Percentiles rank a stretch among this genome's conserved stretches.
Conservation (phyloP, 2,329 filamentous ascomycete species). For the Beauveria bassiana region DNA sequence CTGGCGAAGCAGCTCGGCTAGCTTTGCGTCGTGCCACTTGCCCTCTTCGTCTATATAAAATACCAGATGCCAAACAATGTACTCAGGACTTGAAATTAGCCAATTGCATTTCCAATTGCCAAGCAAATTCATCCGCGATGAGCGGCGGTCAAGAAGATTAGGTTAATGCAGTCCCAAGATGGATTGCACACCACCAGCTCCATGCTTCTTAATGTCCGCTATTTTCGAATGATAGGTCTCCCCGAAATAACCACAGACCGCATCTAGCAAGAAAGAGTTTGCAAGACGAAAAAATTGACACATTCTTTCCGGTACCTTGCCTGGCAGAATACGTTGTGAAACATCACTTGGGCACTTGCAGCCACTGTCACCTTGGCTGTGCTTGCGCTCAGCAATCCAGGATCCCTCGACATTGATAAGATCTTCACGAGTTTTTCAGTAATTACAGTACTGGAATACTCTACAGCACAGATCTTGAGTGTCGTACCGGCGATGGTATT, state of each 20-base stretch:
- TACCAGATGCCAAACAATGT: background rate
- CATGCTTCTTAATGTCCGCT: conserved; percentile 30
- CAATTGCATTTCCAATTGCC: conserved; percentile 12
- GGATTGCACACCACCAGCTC: conserved; percentile 15
- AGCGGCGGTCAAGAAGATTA: conserved; percentile 14
- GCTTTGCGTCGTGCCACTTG: conserved; percentile 14
- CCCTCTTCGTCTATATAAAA: conserved; percentile 14
- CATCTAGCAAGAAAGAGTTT: conserved; percentile 26
- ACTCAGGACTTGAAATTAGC: background rate
- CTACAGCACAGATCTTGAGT: conserved; percentile 13
- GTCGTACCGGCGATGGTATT: conserved; percentile 13
- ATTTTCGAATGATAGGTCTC: conserved; percentile 33
- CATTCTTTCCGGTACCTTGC: conserved; percentile 13
- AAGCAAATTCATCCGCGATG: conserved; percentile 14
- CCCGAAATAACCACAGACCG: conserved; percentile 22
- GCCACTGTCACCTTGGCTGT: conserved; percentile 13
- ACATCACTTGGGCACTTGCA: conserved; percentile 15
- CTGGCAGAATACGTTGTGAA: conserved; percentile 16
- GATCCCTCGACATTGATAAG: conserved; percentile 8
- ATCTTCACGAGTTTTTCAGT: conserved; percentile 18
- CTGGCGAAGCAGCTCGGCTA: conserved; percentile 17
- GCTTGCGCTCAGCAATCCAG: background rate
- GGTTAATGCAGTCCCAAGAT: conserved; percentile 15
- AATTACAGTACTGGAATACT: conserved; percentile 16
- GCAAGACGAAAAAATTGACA: conserved; percentile 18